Evolutionary conservation across 2,329 filamentous ascomycete genomes (phyloP).

Genomic region (Stromatinia cepivora): DNA sequence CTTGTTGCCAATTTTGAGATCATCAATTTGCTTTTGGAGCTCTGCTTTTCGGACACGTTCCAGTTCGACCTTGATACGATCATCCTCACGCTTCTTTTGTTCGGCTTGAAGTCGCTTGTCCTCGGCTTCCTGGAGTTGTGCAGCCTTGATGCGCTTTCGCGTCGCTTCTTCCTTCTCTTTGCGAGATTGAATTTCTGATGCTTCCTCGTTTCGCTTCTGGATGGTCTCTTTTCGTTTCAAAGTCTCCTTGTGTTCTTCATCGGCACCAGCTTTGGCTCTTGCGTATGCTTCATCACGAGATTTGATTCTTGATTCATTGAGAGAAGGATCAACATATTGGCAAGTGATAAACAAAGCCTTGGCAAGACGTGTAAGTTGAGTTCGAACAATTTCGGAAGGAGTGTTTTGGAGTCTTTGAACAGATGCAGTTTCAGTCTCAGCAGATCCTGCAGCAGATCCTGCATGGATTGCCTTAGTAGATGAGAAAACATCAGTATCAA

Average conservation of each 20-base stretch:
- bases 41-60: conserved; percentile 90
- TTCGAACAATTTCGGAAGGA: conserved; percentile 94
- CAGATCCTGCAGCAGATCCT: conserved; percentile 80
- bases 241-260: conserved; percentile 84
- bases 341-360: conserved; percentile 91
- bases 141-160: conserved; percentile 80
- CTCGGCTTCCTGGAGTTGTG: conserved; percentile 87
- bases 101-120: conserved; percentile 87
- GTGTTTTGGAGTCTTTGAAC: conserved; percentile 97
- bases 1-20: conserved; percentile 87
- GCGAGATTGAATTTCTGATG: conserved; percentile 82
- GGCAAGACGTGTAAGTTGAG: conserved; percentile 86
- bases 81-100: conserved; percentile 85
- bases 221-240: conserved; percentile 87
- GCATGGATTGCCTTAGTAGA: conserved; percentile 89
- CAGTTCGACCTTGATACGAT: conserved; percentile 81
- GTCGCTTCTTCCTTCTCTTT: conserved; percentile 92
- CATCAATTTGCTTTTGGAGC: conserved; percentile 86
- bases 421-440: conserved; percentile 78
- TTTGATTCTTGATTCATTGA: conserved; percentile 77
- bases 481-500: conserved; percentile 97
- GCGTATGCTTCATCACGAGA: conserved; percentile 78
- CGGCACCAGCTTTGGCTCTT: conserved; percentile 82
- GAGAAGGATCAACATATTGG: conserved; percentile 90
- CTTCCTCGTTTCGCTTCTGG: conserved; percentile 94